Evolutionary conservation across 2,329 filamentous ascomycete species (phyloP), one percentile per base, ranked within the genome.

Genomic region (Alternaria alternata): DNA sequence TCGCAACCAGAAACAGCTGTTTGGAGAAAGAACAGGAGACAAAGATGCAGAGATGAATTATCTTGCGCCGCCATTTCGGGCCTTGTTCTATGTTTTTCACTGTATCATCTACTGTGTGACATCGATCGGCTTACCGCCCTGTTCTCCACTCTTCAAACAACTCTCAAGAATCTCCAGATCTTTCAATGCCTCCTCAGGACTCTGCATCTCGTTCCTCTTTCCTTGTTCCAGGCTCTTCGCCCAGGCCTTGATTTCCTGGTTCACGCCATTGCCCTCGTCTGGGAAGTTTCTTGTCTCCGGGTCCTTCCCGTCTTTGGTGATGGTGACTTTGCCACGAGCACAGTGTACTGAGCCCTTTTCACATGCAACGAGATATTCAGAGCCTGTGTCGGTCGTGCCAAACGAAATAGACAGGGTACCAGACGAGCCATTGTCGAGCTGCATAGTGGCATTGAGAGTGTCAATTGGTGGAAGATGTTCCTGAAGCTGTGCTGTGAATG

Each of bases 401-500:
- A 85, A 85, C 2, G 83, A 86, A n/a, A 86, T 76, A 55, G 82
- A 80, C 49, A 89, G 84, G 5, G 84, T 86, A 2, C 89, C 89
- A 1, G 82, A 81, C 2, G 80, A 81, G 3, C 88, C 88, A 26
- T 81, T 83, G 58, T 80, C 80, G 2, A 87, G 83, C 70, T 81
- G 83, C 38, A 89, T 64, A 2, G 86, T 81, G 9, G 87, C 87
- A 68, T 88, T 85, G 51, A 92, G 79, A 1, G 89, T 90, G 72
- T 93, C 90, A 1, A 90, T 82, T 0, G 90, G 89, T 5, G 86
- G 83, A 8, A 93, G 80, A 67, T 88, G 82, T 54, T 81, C 72
- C 62, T 86, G 83, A 47, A 86, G 77, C 65, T 86, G 84, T 4
- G 79, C 71, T 1, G 87, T 87, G 61, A 86, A 86, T 0, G 87